These are phyloP conservation scores for Debaryomyces nepalensis DNA, from an alignment of 1,139 yeast species.

Conservation along the genomic window DNA sequence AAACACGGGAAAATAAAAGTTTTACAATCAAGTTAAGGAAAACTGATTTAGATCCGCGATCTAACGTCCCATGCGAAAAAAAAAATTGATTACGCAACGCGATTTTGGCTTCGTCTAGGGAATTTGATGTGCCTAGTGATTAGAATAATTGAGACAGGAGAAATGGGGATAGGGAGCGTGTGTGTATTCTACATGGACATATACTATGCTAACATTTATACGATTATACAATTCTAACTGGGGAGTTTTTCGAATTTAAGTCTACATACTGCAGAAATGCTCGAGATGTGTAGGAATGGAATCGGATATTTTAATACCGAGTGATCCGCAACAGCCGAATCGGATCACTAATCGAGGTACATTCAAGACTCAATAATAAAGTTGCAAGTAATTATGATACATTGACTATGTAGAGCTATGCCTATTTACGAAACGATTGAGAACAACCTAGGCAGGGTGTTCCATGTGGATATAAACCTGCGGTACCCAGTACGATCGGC, in stretches of 20 bases:
- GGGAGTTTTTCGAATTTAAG: background rate
- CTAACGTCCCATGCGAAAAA: conserved; percentile 9
- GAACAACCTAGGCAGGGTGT: background rate
- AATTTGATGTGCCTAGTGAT: too few relatives aligned
- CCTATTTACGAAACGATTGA: background rate
- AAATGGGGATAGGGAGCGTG: background rate
- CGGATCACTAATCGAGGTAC: background rate
- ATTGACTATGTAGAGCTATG: conserved; percentile 1
- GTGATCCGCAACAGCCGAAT: background rate
- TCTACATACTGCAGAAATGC: background rate
- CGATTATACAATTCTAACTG: too few relatives aligned
- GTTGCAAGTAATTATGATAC: background rate
- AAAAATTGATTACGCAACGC: conserved; percentile 11
- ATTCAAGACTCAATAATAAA: background rate
- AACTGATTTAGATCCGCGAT: conserved; percentile 11
- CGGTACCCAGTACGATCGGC: background rate
- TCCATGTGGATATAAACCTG: background rate
- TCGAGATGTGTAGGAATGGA: background rate
- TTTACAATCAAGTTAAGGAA: background rate
- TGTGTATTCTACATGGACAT: background rate
- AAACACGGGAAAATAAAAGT: conserved; percentile 6
- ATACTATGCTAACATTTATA: too few relatives aligned
- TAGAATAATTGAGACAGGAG: background rate
- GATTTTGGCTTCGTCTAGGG: conserved; percentile 7
- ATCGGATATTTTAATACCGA: conserved; percentile 3